Evolutionary conservation across 2,329 filamentous ascomycete genomes (phyloP), one percentile per base, ranked within the genome.

Genomic region (Botryotinia calthae): DNA sequence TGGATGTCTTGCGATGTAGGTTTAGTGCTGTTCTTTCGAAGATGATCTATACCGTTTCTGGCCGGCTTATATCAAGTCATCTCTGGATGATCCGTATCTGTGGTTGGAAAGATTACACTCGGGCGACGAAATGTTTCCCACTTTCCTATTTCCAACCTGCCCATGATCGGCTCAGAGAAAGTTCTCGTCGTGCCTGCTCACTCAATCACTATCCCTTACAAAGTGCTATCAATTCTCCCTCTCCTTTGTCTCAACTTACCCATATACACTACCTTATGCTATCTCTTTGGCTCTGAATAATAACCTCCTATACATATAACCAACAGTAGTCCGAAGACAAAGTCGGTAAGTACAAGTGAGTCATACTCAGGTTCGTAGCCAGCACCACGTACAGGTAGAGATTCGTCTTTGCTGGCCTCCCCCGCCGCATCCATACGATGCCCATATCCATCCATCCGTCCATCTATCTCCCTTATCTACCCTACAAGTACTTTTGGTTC

Each of bases 91-190:
- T 51, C 42, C 16, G 12, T 14, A n/a, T 58, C 7, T 22, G 9
- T 5, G 18, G 7, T 12, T 59, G 51, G 51, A 31, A 69, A 58
- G 20, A 5, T 31, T 22, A 69, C 51, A n/a, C 48, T 25, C 25
- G 34, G 48, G 44, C 66, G 66, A 34, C 37, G 48, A 56, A 69
- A 59, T 20, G 8, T 44, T 7, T 59, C 9, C 22, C 51, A 31
- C 28, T 25, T 25, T 69, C 51, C 51, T 59, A 46, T 14, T 69
- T 66, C 62, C 70, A 72, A 22, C 63, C 72, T 25, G 37, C 48
- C 72, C 72, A 73, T 31, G 64, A 54, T 62, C 69, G 68, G 22
- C 69, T 72, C 31, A 68, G 72, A 28, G 72, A 73, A 16, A 56
- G 40, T n/a, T 56, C 12, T 42, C 67, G 56, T 65, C 72, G 37